phyloP scores from a whole-genome alignment of 345 rosid genomes.

The Cardamine occulta region DNA sequence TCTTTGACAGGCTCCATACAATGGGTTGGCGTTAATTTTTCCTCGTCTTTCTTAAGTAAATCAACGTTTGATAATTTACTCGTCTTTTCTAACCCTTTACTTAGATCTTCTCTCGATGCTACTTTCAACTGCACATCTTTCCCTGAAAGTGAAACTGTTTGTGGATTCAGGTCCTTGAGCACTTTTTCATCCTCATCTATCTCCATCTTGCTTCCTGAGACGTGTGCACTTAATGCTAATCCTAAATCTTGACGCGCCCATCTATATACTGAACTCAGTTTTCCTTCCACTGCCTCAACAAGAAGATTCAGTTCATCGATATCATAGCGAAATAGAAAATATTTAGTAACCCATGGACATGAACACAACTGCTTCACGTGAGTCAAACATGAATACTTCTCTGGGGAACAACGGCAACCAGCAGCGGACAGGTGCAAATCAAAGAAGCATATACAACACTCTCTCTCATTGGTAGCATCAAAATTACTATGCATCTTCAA shows the following conservation, averaged over 20 bases:
- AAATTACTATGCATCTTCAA: constrained; percentile 89
- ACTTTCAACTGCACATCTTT: constrained; percentile 50
- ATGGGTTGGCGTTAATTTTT: constrained; percentile 30
- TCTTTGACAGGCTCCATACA: constrained; percentile 34
- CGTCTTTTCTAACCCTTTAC: constrained; percentile 41
- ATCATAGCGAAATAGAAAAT: constrained; percentile 86
- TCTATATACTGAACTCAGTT: constrained; percentile 87
- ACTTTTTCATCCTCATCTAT: constrained; percentile 49
- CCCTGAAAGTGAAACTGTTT: constrained; percentile 43
- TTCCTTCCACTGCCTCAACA: constrained; percentile 96
- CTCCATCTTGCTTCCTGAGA: constrained; percentile 51
- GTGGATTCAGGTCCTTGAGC: constrained; percentile 46
- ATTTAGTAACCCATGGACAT: constrained; percentile 70
- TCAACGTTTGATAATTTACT: constrained; percentile 44
- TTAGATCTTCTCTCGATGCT: constrained; percentile 42
- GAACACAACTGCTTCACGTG: constrained; percentile 88
- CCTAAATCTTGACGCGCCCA: constrained; percentile 99
- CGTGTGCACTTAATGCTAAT: constrained; percentile 64
- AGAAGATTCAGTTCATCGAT: constrained; percentile 81
- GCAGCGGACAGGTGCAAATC: constrained; percentile 98
- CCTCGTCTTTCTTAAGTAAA: constrained; percentile 45
- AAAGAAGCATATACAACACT: constrained; percentile 85
- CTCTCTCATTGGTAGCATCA: constrained; percentile 88
- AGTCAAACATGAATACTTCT: constrained; percentile 85
- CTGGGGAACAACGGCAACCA: constrained; percentile 91